These are phyloP conservation scores for Megacollybia marginata DNA, from an alignment of 768 basidiomycete species.

Conservation along the genomic window DNA sequence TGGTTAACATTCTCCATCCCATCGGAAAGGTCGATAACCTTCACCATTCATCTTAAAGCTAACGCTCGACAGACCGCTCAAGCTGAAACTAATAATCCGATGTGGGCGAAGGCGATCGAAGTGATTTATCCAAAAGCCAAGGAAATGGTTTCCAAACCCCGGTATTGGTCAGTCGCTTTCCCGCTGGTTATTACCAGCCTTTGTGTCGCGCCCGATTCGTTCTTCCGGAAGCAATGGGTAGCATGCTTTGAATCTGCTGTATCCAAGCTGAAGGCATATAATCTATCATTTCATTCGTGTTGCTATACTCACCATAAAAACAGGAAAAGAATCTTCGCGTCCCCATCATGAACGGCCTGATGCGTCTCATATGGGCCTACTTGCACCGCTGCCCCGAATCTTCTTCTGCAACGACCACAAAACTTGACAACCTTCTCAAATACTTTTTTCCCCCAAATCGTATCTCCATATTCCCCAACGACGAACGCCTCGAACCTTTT, in stretches of 20 bases:
- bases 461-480: conserved; percentile 50
- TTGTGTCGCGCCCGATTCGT: conserved; percentile 81
- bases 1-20: conserved; percentile 73
- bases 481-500: conserved; percentile 73
- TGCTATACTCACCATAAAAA: background rate
- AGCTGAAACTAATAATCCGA: conserved; percentile 91
- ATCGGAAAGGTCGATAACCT: conserved; percentile 63
- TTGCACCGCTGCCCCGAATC: conserved; percentile 90
- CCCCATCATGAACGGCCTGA: conserved; percentile 70
- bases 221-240: conserved; percentile 79
- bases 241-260: conserved; percentile 65
- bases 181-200: conserved; percentile 77
- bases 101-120: conserved; percentile 91
- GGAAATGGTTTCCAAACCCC: conserved; percentile 81
- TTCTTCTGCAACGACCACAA: conserved; percentile 69
- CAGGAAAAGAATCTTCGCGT: conserved; percentile 74
- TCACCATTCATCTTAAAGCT: background rate
- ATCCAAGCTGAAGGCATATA: conserved; percentile 69
- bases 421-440: conserved; percentile 67
- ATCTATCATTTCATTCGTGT: conserved; percentile 3
- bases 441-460: conserved; percentile 75
- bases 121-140: conserved; percentile 73
- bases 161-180: conserved; percentile 86
- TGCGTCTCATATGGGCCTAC: conserved; percentile 89
- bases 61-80: conserved; percentile 64